These are phyloP conservation scores for Cladosporium sp. DNA, from an alignment of 2,329 filamentous ascomycete species.

Conservation along the genomic window DNA sequence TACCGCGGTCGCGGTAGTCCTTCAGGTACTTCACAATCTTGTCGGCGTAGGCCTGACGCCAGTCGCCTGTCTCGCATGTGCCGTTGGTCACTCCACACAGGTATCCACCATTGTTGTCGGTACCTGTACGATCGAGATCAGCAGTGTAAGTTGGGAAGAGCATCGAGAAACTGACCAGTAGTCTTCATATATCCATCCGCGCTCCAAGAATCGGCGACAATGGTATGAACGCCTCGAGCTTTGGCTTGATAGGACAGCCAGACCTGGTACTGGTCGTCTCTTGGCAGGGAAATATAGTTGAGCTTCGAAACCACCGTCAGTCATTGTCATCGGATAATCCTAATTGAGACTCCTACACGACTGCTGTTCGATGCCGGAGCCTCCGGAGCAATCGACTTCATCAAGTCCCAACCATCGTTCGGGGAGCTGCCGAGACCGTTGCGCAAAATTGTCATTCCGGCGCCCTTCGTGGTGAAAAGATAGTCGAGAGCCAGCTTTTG, in stretches of 20 bases:
- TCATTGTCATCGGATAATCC: conserved; percentile 39
- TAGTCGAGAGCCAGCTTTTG: conserved; percentile 39
- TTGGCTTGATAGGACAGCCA: conserved; percentile 47
- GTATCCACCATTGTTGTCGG: conserved; percentile 40
- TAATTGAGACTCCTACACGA: conserved; percentile 37
- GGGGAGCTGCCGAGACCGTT: conserved; percentile 42
- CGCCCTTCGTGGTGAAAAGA: conserved; percentile 42
- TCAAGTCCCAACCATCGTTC: conserved; percentile 16
- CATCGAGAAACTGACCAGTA: conserved; percentile 23
- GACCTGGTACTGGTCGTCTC: conserved; percentile 39
- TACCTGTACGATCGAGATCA: conserved; percentile 12
- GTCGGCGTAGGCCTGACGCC: conserved; percentile 45
- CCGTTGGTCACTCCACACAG: conserved; percentile 41
- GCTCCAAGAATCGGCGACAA: conserved; percentile 47
- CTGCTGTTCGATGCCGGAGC: conserved; percentile 38
- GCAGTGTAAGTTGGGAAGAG: background rate
- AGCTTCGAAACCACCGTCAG: conserved; percentile 30
- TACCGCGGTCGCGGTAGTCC: conserved; percentile 36
- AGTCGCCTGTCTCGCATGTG: conserved; percentile 38
- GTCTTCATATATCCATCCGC: conserved; percentile 50
- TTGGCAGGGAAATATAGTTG: conserved; percentile 17
- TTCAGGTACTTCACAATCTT: conserved; percentile 44
- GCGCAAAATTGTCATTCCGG: conserved; percentile 46
- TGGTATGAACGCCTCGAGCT: conserved; percentile 38
- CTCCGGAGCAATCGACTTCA: conserved; percentile 25